Conservation (phyloP, 2,329 filamentous ascomycete genomes). For the Neonectria ditissima region DNA sequence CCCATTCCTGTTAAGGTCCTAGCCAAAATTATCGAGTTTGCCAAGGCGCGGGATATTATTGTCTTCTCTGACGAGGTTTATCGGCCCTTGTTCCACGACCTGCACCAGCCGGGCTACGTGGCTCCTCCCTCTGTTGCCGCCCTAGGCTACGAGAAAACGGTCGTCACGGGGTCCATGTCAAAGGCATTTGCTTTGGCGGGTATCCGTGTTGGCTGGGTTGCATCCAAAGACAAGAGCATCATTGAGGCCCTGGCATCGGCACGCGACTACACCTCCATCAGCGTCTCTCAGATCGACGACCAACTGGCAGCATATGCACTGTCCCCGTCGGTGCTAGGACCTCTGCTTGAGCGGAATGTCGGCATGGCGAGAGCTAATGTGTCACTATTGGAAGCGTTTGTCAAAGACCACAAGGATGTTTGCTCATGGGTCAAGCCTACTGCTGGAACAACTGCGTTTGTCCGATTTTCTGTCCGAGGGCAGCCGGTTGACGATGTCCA, state of each 20-base stretch:
- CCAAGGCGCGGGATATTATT: slow-evolving; percentile 14
- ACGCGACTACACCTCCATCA: slow-evolving; percentile 87
- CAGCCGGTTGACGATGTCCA: slow-evolving; percentile 11
- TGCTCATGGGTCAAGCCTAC: slow-evolving; percentile 24
- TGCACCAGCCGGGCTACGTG: slow-evolving; percentile 52
- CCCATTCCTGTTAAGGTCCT: slow-evolving; percentile 12
- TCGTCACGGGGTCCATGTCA: slow-evolving; percentile 85
- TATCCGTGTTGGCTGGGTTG: slow-evolving; percentile 84
- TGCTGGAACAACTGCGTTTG: slow-evolving; percentile 21
- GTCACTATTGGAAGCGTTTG: not conserved
- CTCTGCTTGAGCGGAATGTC: slow-evolving; percentile 64
- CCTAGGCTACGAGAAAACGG: slow-evolving; percentile 75
- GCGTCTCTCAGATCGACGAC: slow-evolving; percentile 83
- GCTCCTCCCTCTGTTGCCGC: slow-evolving; percentile 74
- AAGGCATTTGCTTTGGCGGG: slow-evolving; percentile 88
- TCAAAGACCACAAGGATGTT: slow-evolving; percentile 11
- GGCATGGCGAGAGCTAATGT: slow-evolving; percentile 16
- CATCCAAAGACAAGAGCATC: slow-evolving; percentile 70
- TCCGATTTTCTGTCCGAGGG: slow-evolving; percentile 7
- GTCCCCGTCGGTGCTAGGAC: slow-evolving; percentile 55
- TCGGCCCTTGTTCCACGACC: slow-evolving; percentile 16
- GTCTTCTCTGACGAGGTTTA: slow-evolving; percentile 25
- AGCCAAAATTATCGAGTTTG: slow-evolving; percentile 17
- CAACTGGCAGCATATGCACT: slow-evolving; percentile 82
- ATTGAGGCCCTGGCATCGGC: slow-evolving; percentile 72